Base-by-base conservation (phyloP, 2,329 filamentous ascomycete genomes). In the Metarhizium anisopliae region DNA sequence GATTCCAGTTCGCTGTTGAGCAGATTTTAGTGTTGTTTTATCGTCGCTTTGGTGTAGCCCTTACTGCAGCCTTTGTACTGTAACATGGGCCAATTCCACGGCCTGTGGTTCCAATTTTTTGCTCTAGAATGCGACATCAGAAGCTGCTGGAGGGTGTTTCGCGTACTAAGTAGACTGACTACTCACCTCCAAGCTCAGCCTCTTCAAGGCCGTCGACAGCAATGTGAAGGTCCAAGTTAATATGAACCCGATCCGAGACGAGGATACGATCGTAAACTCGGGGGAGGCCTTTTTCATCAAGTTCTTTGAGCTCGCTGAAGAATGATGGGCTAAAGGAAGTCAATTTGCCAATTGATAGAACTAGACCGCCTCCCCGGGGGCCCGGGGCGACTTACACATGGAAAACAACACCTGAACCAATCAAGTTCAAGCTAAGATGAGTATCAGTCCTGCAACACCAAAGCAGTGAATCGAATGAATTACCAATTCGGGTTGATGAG, bases 181-280 rank as follows among this genome's bases (percentile, higher is more conserved):
- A 60, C 57, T 40, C 6, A 18, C 57, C 60, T 60, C 77, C 75
- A 32, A 81, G 69, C 62, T 79, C 76, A 13, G 65, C 65, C 68
- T 85, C 83, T 68, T 89, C 85, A 8, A 89, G 76, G 4, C 86
- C 86, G 62, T 90, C 87, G 14, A 88, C 84, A 58, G 81, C 74
- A 56, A 80, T 77, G 68, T 88, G 85, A 40, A 89, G 70, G 64
- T 86, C 80, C 58, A 88, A 78, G 65, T 84, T 77, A 57, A 88
- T 75, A 65, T 87, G 81, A 60, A 78, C 79, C 52, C 84, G 74
- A 66, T 86, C 83, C 58, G 77, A 81, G 7, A 35, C 32, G 10
- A 35, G 10, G 7, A 35, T 35, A 7, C 32, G 32, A 11, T 11
- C 10, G 32, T 35, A 35, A 11, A 35, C 32, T 8, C 10, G 7